A percentile compares a stretch with the other conserved stretches of the same genome.
Conservation (phyloP, 78 protist genomes). For the Salpingoeca rosetta region DNA sequence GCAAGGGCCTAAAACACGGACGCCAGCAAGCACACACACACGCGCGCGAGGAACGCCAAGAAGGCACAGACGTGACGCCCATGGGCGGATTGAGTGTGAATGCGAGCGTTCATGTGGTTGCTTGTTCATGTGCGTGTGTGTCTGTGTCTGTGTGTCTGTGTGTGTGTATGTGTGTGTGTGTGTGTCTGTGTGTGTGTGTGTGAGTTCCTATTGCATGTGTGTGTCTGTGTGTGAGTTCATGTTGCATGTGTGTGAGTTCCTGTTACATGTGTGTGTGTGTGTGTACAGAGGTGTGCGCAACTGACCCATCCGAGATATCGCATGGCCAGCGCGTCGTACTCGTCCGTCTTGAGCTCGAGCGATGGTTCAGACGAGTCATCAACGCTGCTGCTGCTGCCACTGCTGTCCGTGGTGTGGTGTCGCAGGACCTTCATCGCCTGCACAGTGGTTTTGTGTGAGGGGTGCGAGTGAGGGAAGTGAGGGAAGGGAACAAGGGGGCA, state of each 20-base stretch:
- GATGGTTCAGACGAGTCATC: no score
- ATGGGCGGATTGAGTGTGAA: neutral
- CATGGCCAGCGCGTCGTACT: neutral
- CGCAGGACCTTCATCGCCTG: no score
- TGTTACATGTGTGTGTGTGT: no score
- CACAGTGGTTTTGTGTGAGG: no score
- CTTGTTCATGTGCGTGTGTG: neutral
- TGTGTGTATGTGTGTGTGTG: neutral
- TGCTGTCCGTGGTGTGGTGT: no score
- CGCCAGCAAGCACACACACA: no score
- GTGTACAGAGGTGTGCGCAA: no score
- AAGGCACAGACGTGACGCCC: neutral
- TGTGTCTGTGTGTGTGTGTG: neutral
- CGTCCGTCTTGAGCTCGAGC: neutral
- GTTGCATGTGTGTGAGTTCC: no score
- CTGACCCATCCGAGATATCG: neutral
- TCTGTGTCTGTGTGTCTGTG: neutral
- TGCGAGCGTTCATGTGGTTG: neutral
- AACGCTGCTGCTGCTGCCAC: no score
- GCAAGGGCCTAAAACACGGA: slow-evolving; percentile 10
- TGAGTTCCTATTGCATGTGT: neutral
- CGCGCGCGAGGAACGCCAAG: neutral
- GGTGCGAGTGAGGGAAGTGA: no score
- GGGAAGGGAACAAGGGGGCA: no score
- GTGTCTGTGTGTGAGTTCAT: neutral